Evolutionary conservation across 306 rosid genomes (phyloP), one percentile per base, ranked within the genome.

Genomic region (Crataegus laevigata): DNA sequence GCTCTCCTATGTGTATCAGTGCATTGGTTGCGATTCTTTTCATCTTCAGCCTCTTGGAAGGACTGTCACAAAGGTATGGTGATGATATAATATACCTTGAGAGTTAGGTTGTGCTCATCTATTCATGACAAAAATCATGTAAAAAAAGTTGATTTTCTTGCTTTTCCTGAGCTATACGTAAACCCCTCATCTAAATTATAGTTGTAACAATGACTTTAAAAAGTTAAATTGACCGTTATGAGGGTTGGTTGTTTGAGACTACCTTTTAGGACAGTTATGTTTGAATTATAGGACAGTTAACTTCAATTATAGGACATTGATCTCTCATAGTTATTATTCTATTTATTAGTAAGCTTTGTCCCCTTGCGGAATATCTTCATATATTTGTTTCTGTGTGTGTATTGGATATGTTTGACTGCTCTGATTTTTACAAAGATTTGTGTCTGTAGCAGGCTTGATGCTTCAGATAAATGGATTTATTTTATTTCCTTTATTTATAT

Each of bases 1-100:
- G 91, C 97, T 92, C 73, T 92, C 99, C 18, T 96, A 92, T 87
- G 96, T 96, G 79, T 96, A 89, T 84, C 99, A 96, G 84, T 96
- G 98, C 87, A 88, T 71, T 79, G 98, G 99, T 59, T 96, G 99
- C 22, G 98, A 96, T 85, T 96, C 99, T 59, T 96, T 96, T 83
- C 99, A 96, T 82, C 89, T 96, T 19, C 98, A 96, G 87, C 84
- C 91, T 76, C 75, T 92, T 75, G 98, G 96, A 65, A 90, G 99
- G 91, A 80, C 85, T 36, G 74, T 90, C 45, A n/a, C 96, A 69
- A 96, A 96, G 99, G 99, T 96, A 62, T 64, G 76, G 75, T 78
- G 75, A 43, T 51, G 66, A 71, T 80, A 25, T 76, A 40, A 66
- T 68, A 54, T 74, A 30, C 65, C 71, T 66, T 51, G 4, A 77